phyloP scores from a whole-genome alignment of 2,329 filamentous ascomycete species.

The Lachnellula subtilissima region DNA sequence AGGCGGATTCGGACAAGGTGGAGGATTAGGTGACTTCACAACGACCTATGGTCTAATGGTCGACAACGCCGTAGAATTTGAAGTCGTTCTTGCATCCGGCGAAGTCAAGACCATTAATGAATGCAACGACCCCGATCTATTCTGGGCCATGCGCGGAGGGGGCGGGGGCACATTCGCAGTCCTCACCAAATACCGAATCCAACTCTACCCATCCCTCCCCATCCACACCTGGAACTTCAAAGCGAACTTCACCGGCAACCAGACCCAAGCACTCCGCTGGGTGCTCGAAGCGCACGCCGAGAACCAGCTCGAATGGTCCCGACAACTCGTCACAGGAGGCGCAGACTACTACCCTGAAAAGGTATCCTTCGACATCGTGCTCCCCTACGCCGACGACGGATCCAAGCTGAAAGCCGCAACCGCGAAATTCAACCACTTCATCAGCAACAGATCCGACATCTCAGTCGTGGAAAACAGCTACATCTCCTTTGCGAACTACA shows the following conservation, averaged over 20 bases:
- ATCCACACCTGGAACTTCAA: slow-evolving; percentile 1
- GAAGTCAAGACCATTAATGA: slow-evolving; percentile 38
- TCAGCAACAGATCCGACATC: no score
- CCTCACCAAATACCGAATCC: slow-evolving; percentile 23
- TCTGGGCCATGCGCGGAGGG: slow-evolving; percentile 45
- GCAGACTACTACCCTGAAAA: no score
- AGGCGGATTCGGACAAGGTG: neutral
- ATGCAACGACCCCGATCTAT: slow-evolving; percentile 40
- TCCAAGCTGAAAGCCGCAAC: no score
- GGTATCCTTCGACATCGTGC: no score
- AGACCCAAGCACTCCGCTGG: neutral
- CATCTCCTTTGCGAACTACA: no score
- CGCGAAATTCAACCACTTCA: no score
- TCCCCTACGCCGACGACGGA: no score
- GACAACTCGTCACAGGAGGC: no score
- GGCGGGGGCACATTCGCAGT: slow-evolving; percentile 36
- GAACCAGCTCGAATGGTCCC: no score
- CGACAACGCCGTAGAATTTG: slow-evolving; percentile 44
- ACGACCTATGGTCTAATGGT: slow-evolving; percentile 42
- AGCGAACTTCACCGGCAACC: neutral
- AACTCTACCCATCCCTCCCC: slow-evolving; percentile 1
- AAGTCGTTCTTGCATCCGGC: slow-evolving; percentile 30
- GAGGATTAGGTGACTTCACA: slow-evolving; percentile 49
- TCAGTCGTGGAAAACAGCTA: no score
- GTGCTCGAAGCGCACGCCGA: no score